Evolutionary conservation across 169 alveolate species (phyloP), one percentile per base, ranked within the genome.

Genomic region (Cryptosporidium andersoni): DNA sequence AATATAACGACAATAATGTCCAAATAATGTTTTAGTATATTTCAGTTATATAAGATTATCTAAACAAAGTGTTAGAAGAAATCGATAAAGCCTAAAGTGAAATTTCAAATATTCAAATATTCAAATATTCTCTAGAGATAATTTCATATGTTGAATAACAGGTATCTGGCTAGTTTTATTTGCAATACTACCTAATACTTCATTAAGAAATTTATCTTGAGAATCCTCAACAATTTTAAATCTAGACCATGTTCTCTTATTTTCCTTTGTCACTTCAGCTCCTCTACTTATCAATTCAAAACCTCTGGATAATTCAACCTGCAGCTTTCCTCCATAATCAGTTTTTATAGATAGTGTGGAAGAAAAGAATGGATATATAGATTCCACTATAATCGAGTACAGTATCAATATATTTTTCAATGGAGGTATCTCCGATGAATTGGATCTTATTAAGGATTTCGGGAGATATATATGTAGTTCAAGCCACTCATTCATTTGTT

Each of bases 101-200:
- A 25, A 25, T 25, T 0, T 25, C 25, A 25, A 25, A 25, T 25
- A 25, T 25, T 25, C 25, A 25, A 25, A 25, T 25, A 25, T 25
- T 5, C 34, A 5, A 9, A 53, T 53, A 2, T 2, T 6, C 63
- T 48, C 64, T 53, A 47, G 60, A 11, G 55, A n/a, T 40, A 74
- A 43, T 47, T 37, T 43, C 11, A 74, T 5, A 8, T 74, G 74
- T 47, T 74, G 68, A 56, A 74, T 47, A 11, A 60, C 43, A n/a
- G 85, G 85, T 58, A 58, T 43, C 34, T 58, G 67, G 5, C 68
- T 47, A 11, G 60, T 74, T 74, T 53, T 51, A 34, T 74, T 53
- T 34, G 63, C n/a, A 42, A 74, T 74, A 25, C 67, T 68, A 9
- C 37, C 37, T 6, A 74, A 43, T 2, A 60, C 48, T 16, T 58